Evolutionary conservation across 2,329 filamentous ascomycete species (phyloP).

Genomic region (Ceratocystis variospora): DNA sequence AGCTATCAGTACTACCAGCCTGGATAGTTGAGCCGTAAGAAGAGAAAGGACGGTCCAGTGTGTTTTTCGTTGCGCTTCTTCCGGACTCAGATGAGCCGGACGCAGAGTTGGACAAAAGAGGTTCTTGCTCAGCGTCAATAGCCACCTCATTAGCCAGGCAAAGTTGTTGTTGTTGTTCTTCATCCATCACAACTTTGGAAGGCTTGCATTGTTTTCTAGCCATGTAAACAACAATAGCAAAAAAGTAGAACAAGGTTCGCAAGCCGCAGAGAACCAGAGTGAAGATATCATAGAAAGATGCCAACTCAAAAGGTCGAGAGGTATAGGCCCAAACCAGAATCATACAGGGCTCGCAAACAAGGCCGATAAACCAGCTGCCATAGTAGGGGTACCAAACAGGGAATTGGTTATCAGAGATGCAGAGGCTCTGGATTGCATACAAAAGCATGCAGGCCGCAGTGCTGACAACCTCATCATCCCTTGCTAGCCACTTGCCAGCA

Average conservation of each 20-base stretch:
- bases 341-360: constrained; percentile 41
- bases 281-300: constrained; percentile 5
- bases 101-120: background rate
- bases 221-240: constrained; percentile 2
- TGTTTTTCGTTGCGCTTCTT: background rate
- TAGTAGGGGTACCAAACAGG: constrained; percentile 50
- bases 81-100: background rate
- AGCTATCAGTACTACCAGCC: constrained; percentile 14
- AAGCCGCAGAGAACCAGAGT: background rate
- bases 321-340: constrained; percentile 23
- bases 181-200: constrained; percentile 28
- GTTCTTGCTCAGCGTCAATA: background rate
- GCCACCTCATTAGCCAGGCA: constrained; percentile 31
- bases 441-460: constrained; percentile 47
- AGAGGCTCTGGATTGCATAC: constrained; percentile 47
- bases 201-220: background rate
- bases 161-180: constrained; percentile 41
- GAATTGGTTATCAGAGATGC: constrained; percentile 36
- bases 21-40: constrained; percentile 14
- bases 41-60: background rate
- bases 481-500: constrained; percentile 29
- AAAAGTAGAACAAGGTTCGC: constrained; percentile 10
- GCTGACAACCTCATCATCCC: constrained; percentile 41
- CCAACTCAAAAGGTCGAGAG: background rate
- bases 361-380: constrained; percentile 46